Conservation (phyloP, 768 basidiomycete species). For the Porphyrellus cyaneotinctus region DNA sequence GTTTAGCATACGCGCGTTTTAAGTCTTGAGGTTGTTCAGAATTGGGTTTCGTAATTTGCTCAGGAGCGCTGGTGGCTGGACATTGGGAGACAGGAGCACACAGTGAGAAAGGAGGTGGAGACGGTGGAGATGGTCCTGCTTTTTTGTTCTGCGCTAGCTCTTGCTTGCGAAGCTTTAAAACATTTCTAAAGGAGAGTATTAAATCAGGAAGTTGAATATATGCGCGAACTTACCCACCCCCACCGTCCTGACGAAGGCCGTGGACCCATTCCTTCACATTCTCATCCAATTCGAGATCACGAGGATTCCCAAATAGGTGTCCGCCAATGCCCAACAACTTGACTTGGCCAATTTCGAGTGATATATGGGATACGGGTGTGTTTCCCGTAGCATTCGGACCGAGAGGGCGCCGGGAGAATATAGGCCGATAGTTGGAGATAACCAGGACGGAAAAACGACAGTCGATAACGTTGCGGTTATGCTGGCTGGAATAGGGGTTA, state of each 20-base stretch:
- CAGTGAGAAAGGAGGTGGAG: conserved; percentile 4
- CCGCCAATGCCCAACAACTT: conserved; percentile 40
- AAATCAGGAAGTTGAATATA: not conserved
- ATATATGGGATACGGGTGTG: conserved; percentile 44
- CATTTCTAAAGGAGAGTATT: conserved; percentile 31
- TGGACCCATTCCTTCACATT: conserved; percentile 49
- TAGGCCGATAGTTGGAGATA: conserved; percentile 48
- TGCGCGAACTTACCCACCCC: conserved; percentile 50
- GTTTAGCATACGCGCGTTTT: conserved; percentile 20
- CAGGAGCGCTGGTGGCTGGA: not conserved
- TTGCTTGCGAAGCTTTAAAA: conserved; percentile 43
- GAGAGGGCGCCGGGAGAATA: conserved; percentile 51
- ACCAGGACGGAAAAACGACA: conserved; percentile 43
- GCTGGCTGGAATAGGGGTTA: conserved; percentile 16
- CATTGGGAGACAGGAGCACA: not conserved
- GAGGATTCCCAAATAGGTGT: conserved; percentile 48
- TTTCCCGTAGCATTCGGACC: conserved; percentile 29
- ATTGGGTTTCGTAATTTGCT: conserved; percentile 6
- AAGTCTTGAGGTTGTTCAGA: conserved; percentile 7
- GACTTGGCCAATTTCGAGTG: conserved; percentile 50
- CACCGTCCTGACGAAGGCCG: conserved; percentile 53
- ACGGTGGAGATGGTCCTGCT: conserved; percentile 1
- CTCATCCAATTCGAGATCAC: conserved; percentile 38
- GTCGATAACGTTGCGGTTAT: conserved; percentile 39
- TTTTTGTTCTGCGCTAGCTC: conserved; percentile 8